Evolutionary conservation across 306 rosid genomes (phyloP), one percentile per base, ranked within the genome.

Genomic region (Cucumis melo): DNA sequence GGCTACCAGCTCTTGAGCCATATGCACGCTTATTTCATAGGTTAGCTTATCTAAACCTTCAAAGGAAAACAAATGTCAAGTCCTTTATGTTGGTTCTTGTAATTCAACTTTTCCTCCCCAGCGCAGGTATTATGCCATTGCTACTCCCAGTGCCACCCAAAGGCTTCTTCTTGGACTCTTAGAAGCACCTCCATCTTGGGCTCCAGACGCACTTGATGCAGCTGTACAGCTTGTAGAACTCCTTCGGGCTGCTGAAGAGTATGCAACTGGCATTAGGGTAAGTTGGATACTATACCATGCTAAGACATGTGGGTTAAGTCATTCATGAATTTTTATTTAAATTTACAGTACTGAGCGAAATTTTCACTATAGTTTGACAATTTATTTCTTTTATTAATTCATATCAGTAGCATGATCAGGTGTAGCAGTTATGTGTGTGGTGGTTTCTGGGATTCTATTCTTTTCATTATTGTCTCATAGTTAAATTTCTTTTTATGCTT

Each of bases 141-240:
- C 98, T 78, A 94, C 98, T 81, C 98, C 98, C 78, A 94, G 98
- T 89, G 97, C 98, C 78, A 94, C 98, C 46, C 98, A 94, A 81
- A 90, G 98, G 87, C 98, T 94, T 81, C 97, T 94, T 83, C 93
- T 91, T 75, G 98, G 98, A 77, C 96, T 94, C 79, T 82, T 94
- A 73, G 98, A 94, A 87, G 98, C 98, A 63, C 98, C 98, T 7
- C 98, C 98, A 29, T 94, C 98, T 3, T 94, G 98, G 98, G 98
- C 98, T 80, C 98, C 98, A 15, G 98, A 94, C 87, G 98, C 98
- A 77, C 98, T 94, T 76, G 98, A 94, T 85, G 98, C 98, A 46
- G 94, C 97, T 70, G 97, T 94, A 62, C 98, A 94, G 85, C 97
- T 94, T 67, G 98, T 94, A 84, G 97, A 91, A 76, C 98, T 94